Evolutionary conservation across 1,284 basidiomycete species (phyloP).

Genomic region (Naganishia albida): DNA sequence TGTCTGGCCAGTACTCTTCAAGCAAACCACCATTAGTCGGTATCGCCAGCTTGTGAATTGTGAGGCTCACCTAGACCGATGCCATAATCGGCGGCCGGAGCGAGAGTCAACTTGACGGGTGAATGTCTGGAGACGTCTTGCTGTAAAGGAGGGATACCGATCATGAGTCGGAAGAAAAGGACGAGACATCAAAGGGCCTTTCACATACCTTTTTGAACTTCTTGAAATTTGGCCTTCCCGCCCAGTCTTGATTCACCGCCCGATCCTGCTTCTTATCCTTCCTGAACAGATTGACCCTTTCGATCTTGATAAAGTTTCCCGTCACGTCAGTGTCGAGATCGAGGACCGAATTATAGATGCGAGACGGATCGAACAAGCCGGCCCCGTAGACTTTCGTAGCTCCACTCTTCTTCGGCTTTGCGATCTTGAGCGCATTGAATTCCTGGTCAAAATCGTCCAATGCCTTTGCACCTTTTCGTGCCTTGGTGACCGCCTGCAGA

Average conservation of each 20-base stretch:
- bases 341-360: conserved; percentile 58
- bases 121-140: conserved; percentile 44
- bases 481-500: conserved; percentile 45
- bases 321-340: conserved; percentile 73
- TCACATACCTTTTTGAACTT: conserved; percentile 75
- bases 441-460: conserved; percentile 74
- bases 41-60: background rate
- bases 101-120: conserved; percentile 45
- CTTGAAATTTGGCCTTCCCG: conserved; percentile 73
- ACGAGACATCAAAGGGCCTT: background rate
- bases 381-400: conserved; percentile 45
- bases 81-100: conserved; percentile 40
- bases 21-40: background rate
- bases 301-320: conserved; percentile 82
- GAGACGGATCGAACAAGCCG: conserved; percentile 13
- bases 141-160: conserved; percentile 36
- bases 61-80: conserved; percentile 49
- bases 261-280: conserved; percentile 58
- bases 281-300: conserved; percentile 54
- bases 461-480: conserved; percentile 42
- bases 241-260: conserved; percentile 56
- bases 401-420: conserved; percentile 61
- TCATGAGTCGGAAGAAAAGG: background rate
- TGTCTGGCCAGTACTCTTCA: conserved; percentile 24
- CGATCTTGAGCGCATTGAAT: conserved; percentile 77